phyloP scores from a whole-genome alignment of 805 yeast species.

The Yarrowia keelungensis region DNA sequence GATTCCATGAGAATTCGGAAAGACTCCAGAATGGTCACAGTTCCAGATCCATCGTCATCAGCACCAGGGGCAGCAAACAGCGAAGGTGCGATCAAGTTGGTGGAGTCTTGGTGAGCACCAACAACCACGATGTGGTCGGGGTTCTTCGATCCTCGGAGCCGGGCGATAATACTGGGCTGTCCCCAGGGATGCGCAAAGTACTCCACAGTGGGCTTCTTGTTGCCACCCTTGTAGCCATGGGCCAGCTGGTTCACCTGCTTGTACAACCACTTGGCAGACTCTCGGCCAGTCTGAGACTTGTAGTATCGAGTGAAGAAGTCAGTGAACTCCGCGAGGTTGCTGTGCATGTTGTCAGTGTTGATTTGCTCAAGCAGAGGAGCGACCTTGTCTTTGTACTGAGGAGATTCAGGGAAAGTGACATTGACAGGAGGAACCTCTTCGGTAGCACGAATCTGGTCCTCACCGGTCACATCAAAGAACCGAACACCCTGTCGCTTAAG shows the following conservation, averaged over 20 bases:
- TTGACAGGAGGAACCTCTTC: slow-evolving; percentile 44
- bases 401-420: slow-evolving; percentile 62
- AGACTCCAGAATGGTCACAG: slow-evolving; percentile 77
- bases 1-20: slow-evolving; percentile 63
- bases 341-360: slow-evolving; percentile 57
- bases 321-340: slow-evolving; percentile 66
- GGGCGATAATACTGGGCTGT: slow-evolving; percentile 77
- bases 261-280: slow-evolving; percentile 74
- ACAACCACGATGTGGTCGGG: slow-evolving; percentile 66
- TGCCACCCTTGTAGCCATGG: slow-evolving; percentile 47
- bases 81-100: slow-evolving; percentile 74
- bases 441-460: slow-evolving; percentile 41
- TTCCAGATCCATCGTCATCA: slow-evolving; percentile 93
- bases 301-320: slow-evolving; percentile 80
- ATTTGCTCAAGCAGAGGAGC: slow-evolving; percentile 55
- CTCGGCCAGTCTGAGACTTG: slow-evolving; percentile 70
- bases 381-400: slow-evolving; percentile 53
- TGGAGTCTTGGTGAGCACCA: slow-evolving; percentile 90
- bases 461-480: slow-evolving; percentile 71
- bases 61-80: slow-evolving; percentile 87
- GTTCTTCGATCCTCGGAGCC: slow-evolving; percentile 53
- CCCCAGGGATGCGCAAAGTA: slow-evolving; percentile 75
- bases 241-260: slow-evolving; percentile 54
- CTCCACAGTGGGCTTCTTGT: slow-evolving; percentile 54
- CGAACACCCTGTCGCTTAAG: slow-evolving; percentile 56